Evolutionary conservation across 495 filamentous ascomycete genomes (phyloP), one percentile per base, ranked within the genome.

Genomic region (Staphylotrichum longicolle): DNA sequence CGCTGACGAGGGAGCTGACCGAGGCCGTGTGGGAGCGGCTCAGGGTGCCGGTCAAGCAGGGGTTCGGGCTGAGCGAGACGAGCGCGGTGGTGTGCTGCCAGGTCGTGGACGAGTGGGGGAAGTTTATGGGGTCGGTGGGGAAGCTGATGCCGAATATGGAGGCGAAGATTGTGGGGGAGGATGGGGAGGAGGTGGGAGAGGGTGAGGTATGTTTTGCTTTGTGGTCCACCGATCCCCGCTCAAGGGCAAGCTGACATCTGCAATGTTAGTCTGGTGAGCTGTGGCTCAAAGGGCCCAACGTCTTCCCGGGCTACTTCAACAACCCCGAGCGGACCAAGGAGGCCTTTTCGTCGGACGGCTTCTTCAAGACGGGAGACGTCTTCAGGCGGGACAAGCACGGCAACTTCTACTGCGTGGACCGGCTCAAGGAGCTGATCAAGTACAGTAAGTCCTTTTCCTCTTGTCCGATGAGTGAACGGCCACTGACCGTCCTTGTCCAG

Each of bases 401-500:
- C 4, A 78, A 84, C 61, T 74, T 72, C 15, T 79, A 77, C 60
- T 77, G 93, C 69, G 91, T 90, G 1, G 91, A 93, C 66, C 86
- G 91, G n/a, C 80, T 91, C 27, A 96, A 96, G 80, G 91, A 96
- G 72, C 75, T 96, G 48, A 94, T 96, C 75, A 95, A 95, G 75
- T 94, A 94, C 72, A 86, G 77, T 79, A 68, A 66, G 51, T 61
- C 1, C 7, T 32, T 37, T 3, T 1, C 41, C 9, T 35, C 12
- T 39, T n/a, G 42, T 0, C 20, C 2, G 11, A 27, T 27, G 20
- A 27, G 20, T 27, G 20, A 14, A 37, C 3, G 9, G 34, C 33
- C 53, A 12, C 50, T 48, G 8, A 39, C 45, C 11, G 41, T 30
- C 11, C 49, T 5, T 47, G 14, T 2, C 2, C 42, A 80, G 78